These are phyloP conservation scores for Smallanthus sonchifolius DNA, from an alignment of 129 eudicot species.

Conservation along the genomic window DNA sequence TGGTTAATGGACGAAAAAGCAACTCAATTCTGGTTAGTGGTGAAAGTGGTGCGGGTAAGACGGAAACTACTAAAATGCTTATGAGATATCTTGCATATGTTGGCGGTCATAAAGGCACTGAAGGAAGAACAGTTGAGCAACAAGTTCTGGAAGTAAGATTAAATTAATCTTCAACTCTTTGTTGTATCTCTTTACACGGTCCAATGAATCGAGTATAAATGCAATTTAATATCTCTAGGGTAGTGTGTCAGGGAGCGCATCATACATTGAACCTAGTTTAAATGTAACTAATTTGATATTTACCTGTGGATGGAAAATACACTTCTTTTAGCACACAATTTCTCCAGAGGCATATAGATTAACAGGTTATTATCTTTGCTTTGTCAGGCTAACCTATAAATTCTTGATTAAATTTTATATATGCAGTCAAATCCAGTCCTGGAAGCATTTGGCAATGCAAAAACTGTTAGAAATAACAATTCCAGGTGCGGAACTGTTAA, in stretches of 20 bases:
- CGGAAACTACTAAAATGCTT: constrained; percentile 99
- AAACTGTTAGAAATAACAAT: constrained; percentile 94
- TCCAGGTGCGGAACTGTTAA: constrained; percentile 57
- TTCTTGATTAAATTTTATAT: constrained; percentile 21
- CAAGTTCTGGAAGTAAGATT: constrained; percentile 92
- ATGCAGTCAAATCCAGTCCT: constrained; percentile 98
- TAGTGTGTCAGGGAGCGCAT: background rate
- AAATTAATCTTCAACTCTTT: constrained; percentile 14
- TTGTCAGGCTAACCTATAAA: constrained; percentile 6
- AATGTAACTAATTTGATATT: background rate
- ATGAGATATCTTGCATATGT: constrained; percentile 96
- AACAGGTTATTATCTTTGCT: background rate
- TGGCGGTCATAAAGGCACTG: constrained; percentile 91
- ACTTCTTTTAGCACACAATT: background rate
- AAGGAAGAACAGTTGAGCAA: constrained; percentile 98
- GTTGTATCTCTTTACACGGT: constrained; percentile 2
- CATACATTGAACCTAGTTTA: background rate
- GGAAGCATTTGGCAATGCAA: constrained; percentile 99
- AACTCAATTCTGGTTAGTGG: constrained; percentile 96
- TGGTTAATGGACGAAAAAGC: constrained; percentile 89
- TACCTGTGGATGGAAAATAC: background rate
- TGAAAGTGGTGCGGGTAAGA: constrained; percentile 99
- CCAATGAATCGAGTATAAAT: background rate
- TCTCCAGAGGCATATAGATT: constrained; percentile 1
- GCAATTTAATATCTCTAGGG: background rate